These are phyloP conservation scores for Mucor racemosus DNA, from an alignment of 371 early-diverging fungal genomes.

Conservation along the genomic window DNA sequence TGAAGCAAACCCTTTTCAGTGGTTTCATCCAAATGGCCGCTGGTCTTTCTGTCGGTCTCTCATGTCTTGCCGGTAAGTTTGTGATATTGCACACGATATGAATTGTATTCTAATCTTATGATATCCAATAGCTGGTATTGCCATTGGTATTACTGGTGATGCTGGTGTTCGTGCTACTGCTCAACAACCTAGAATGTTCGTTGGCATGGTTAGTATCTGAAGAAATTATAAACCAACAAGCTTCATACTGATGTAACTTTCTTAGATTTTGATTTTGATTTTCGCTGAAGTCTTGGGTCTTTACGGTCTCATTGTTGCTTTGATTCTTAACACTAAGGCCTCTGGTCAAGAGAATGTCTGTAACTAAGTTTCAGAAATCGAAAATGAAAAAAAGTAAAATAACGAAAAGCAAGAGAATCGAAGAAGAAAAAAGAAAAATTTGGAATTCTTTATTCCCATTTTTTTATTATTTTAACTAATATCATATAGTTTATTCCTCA, in stretches of 20 bases:
- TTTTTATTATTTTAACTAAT: constrained; percentile 1
- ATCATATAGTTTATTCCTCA: constrained; percentile 5
- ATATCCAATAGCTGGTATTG: constrained; percentile 78
- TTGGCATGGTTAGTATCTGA: constrained; percentile 72
- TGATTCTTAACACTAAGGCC: constrained; percentile 94
- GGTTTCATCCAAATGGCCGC: constrained; percentile 94
- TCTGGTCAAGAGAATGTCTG: constrained; percentile 47
- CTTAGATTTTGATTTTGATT: constrained; percentile 88
- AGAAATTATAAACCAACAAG: neutral
- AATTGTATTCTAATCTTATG: too few species aligned
- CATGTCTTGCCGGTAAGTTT: constrained; percentile 75
- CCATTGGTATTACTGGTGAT: constrained; percentile 98
- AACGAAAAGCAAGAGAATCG: neutral
- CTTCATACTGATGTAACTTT: neutral
- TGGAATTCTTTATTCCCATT: neutral
- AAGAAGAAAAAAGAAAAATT: neutral
- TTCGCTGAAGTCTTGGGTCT: constrained; percentile 98
- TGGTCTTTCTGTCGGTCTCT: constrained; percentile 92
- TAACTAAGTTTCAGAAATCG: constrained; percentile 20
- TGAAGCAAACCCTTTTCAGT: constrained; percentile 63
- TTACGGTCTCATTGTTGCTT: constrained; percentile 93
- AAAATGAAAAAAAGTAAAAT: neutral
- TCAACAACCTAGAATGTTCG: constrained; percentile 94
- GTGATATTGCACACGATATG: too few species aligned
- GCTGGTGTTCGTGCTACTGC: constrained; percentile 92